Base-by-base conservation (phyloP, 192 early-diverging fungal species). In the Coemansia reversa region DNA sequence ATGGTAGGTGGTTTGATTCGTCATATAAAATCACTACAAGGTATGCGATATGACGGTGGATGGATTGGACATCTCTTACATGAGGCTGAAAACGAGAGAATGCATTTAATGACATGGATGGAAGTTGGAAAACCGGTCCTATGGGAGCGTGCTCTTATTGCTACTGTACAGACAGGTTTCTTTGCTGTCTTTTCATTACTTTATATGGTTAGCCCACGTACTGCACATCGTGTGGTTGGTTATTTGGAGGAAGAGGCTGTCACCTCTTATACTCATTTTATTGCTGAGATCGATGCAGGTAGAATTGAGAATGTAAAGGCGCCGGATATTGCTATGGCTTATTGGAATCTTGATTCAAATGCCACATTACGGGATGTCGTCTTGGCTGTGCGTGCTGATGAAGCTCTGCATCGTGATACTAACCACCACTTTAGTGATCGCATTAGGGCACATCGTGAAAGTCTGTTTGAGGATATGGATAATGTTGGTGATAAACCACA, bases 181-280 rank as follows among this genome's bases (percentile, higher is more conserved):
- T 95, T 93, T 77, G 95, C 95, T 63, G 79, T 86, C 27, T 98
- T 91, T 72, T 96, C 94, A 69, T 49, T 82, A n/a, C 79, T 90
- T n/a, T 97, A 98, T 72, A 67, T 95, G 63, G 19, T 91, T 47
- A 89, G 85, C 11, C 93, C 93, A 19, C 82, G 79, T 25, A 90
- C 86, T 4, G 91, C 90, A 16, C 95, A 98, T 79, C 87, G 93
- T 49, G 88, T 97, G 23, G 87, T 88, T 12, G 95, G 95, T 0
- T 98, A 97, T 60, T 83, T 98, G 28, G 95, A 98, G 76, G 96
- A 98, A 81, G 88, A 91, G 66, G 96, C 96, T 0, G 90, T 95
- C 11, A 84, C 93, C 23, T 92, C 93, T 3, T 98, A 98, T 76
- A 93, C 91, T 7, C 86, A 90, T 66, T 90, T 92, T 74, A 69